Conservation (phyloP, 2,329 filamentous ascomycete genomes). For the Scedosporium minutisporum region DNA sequence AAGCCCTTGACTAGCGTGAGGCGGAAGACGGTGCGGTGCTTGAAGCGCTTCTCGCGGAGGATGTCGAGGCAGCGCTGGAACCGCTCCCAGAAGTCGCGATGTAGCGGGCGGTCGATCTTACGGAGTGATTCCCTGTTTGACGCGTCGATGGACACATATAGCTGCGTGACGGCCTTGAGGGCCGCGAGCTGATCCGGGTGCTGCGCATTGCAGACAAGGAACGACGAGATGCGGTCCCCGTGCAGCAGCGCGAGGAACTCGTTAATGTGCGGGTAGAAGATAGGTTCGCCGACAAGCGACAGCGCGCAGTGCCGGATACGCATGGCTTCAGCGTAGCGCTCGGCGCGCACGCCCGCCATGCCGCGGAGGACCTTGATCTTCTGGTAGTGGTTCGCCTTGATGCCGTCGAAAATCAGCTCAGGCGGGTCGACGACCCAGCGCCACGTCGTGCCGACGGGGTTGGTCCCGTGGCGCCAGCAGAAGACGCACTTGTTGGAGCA, state of each 20-base stretch:
- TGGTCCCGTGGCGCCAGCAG: constrained; percentile 97
- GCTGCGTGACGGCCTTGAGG: constrained; percentile 78
- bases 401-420: constrained; percentile 78
- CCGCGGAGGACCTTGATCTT: constrained; percentile 97
- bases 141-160: constrained; percentile 94
- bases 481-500: constrained; percentile 99
- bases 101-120: constrained; percentile 82
- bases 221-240: constrained; percentile 77
- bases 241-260: constrained; percentile 80
- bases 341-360: constrained; percentile 82
- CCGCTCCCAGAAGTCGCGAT: constrained; percentile 95
- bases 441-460: constrained; percentile 94
- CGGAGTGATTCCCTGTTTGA: constrained; percentile 80
- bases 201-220: constrained; percentile 94
- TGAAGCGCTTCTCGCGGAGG: constrained; percentile 68
- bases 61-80: constrained; percentile 90
- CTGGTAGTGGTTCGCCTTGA: constrained; percentile 86
- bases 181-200: constrained; percentile 83
- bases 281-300: constrained; percentile 90
- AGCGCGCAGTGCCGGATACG: constrained; percentile 87
- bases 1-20: constrained; percentile 96
- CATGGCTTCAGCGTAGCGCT: constrained; percentile 89
- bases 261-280: constrained; percentile 97
- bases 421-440: constrained; percentile 91
- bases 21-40: constrained; percentile 87